Evolutionary conservation across 805 yeast genomes (phyloP), one percentile per base, ranked within the genome.

Genomic region (Cyberlindnera bimundalis): DNA sequence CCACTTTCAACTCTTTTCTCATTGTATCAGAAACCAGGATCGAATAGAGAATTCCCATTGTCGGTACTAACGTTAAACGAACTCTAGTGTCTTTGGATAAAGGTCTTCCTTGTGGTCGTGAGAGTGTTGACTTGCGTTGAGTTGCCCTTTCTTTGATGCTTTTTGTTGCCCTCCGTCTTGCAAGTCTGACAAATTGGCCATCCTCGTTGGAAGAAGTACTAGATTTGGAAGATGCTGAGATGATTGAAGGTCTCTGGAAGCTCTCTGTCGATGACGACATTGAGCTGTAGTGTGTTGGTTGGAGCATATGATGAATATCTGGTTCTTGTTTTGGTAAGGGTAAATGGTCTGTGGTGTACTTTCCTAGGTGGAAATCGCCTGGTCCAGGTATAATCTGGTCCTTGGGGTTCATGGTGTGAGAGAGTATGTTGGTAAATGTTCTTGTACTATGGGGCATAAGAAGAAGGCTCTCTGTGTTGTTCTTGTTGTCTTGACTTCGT

Each of bases 1-100:
- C 28, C 8, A 61, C 50, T 20, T 48, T 46, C 8, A 59, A 40
- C 3, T 49, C 32, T 19, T 55, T 52, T 28, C 59, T 48, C 29
- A 48, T 19, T 7, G 60, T 46, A 31, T 61, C 63, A 12, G 66
- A 51, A 2, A 63, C 67, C 29, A 76, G 53, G 19, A 67, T 64
- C 26, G 70, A 65, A 54, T 74, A 74, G 16, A 76, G 56, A 3
- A 66, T 57, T 5, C 68, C 58, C 31, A 76, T 49, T 23, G 71
- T 65, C 7, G 75, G 71, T 5, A 71, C 71, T 36, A 70, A 45
- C 0, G 79, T 66, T n/a, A 76, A 53, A 34, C 76, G 65, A 3
- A 76, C 69, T 41, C 69, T 66, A 5, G 78, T 66, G 15, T 75
- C 76, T 3, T 78, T 76, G 27, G 76, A 76, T 16, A 76, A 55